These are phyloP conservation scores for Penicillium sp. DNA, from an alignment of 2,329 filamentous ascomycete genomes.

Conservation along the genomic window DNA sequence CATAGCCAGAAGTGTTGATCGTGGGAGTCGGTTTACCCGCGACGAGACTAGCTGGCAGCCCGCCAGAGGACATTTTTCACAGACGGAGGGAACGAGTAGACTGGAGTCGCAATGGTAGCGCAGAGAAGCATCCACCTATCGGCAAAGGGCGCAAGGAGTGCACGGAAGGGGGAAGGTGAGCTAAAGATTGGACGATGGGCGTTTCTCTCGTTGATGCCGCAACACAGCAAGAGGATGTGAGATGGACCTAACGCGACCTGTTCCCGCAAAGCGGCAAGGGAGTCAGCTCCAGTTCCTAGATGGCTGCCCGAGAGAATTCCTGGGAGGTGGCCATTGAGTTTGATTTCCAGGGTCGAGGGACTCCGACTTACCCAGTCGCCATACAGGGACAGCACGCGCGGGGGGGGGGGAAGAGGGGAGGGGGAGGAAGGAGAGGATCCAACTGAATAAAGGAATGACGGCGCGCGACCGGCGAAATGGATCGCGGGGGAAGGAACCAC, in stretches of 20 bases:
- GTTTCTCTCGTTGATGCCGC: background rate
- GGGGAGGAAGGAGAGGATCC: too few species aligned
- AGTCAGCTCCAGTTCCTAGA: conserved; percentile 1
- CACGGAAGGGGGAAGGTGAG: background rate
- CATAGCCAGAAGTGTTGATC: conserved; percentile 33
- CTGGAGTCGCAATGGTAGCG: conserved; percentile 1
- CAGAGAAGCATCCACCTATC: conserved; percentile 4
- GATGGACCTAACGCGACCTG: background rate
- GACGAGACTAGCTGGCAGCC: conserved; percentile 40
- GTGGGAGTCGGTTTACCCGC: conserved; percentile 38
- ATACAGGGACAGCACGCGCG: conserved; percentile 14
- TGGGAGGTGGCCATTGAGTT: background rate
- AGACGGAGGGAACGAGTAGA: conserved; percentile 9
- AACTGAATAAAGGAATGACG: background rate
- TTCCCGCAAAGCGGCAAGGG: background rate
- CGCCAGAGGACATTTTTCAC: conserved; percentile 38
- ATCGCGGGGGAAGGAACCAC: background rate
- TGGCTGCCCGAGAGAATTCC: too few species aligned
- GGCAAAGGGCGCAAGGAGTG: background rate
- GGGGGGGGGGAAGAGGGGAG: background rate
- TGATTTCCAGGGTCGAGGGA: background rate
- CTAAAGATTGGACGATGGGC: too few species aligned
- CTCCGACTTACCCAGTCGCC: conserved; percentile 18
- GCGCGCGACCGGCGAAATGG: background rate
- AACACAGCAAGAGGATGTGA: background rate